Conservation (phyloP, 1,139 yeast genomes). For the Saccharomyces hybrid region DNA sequence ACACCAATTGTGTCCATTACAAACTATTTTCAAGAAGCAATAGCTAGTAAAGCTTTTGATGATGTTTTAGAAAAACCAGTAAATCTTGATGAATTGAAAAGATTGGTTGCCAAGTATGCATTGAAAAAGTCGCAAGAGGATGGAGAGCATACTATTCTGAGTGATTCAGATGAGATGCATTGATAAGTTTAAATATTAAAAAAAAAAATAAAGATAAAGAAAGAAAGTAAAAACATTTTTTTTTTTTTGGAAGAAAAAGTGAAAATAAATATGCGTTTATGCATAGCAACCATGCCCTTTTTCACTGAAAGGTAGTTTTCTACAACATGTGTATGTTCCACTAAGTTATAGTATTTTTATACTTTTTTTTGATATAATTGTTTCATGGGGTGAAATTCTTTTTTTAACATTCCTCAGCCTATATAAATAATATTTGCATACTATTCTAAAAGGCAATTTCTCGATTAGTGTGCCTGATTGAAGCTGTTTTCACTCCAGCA, state of each 20-base stretch:
- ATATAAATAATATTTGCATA: too few species aligned
- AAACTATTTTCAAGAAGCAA: constrained; percentile 63
- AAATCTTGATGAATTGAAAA: constrained; percentile 38
- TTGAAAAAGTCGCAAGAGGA: constrained; percentile 25
- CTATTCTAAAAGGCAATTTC: too few species aligned
- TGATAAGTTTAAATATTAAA: neutral
- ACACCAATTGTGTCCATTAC: constrained; percentile 80
- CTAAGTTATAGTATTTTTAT: too few species aligned
- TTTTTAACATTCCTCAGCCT: neutral
- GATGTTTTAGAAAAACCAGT: constrained; percentile 74
- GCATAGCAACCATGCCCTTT: too few species aligned
- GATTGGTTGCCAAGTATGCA: constrained; percentile 28
- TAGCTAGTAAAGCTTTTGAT: constrained; percentile 50
- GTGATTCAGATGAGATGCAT: constrained; percentile 23
- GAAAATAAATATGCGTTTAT: too few species aligned
- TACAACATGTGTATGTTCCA: too few species aligned
- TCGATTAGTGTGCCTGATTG: too few species aligned
- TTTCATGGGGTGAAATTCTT: neutral
- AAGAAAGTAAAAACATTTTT: too few species aligned
- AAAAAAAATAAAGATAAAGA: neutral
- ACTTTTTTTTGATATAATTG: neutral
- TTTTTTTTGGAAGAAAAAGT: too few species aligned
- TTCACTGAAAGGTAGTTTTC: too few species aligned
- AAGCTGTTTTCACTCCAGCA: too few species aligned
- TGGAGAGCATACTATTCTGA: constrained; percentile 27